Evolutionary conservation across 2,329 filamentous ascomycete species (phyloP).

Genomic region (Tolypocladium inflatum): DNA sequence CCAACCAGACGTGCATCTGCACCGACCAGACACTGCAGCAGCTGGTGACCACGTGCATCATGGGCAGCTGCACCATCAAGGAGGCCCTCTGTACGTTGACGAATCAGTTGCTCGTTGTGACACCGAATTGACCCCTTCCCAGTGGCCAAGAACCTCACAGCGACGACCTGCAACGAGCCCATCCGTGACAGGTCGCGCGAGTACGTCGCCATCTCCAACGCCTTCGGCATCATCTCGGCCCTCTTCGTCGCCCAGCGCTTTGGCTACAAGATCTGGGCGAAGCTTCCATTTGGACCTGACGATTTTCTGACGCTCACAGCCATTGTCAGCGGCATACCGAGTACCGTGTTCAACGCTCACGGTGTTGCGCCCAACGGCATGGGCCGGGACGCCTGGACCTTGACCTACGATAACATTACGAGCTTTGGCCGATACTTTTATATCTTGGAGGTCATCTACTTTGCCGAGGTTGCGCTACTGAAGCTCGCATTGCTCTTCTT

Average conservation of each 20-base stretch:
- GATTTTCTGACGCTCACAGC: slow-evolving; percentile 25
- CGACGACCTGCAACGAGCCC: slow-evolving; percentile 8
- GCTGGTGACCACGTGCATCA: slow-evolving; percentile 17
- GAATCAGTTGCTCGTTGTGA: background rate
- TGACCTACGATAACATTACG: slow-evolving; percentile 30
- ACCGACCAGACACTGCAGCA: slow-evolving; percentile 14
- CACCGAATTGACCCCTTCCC: background rate
- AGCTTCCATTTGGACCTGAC: slow-evolving; percentile 25
- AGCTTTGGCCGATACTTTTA: slow-evolving; percentile 34
- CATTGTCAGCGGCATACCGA: slow-evolving; percentile 17
- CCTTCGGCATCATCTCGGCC: slow-evolving; percentile 23
- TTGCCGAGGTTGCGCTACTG: slow-evolving; percentile 32
- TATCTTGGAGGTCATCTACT: slow-evolving; percentile 34
- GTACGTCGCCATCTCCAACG: slow-evolving; percentile 22
- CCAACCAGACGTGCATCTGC: slow-evolving; percentile 22
- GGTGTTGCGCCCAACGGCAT: slow-evolving; percentile 29
- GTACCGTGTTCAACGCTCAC: slow-evolving; percentile 20
- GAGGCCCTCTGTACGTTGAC: slow-evolving; percentile 19
- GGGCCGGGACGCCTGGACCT: slow-evolving; percentile 41
- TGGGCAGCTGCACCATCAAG: slow-evolving; percentile 16
- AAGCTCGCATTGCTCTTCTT: slow-evolving; percentile 45
- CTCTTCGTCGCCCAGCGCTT: slow-evolving; percentile 33
- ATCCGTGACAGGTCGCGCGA: slow-evolving; percentile 20
- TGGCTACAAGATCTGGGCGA: slow-evolving; percentile 21
- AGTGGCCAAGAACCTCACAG: slow-evolving; percentile 17